These are phyloP conservation scores for Alternaria ethzedia DNA, from an alignment of 2,329 filamentous ascomycete species.

Conservation along the genomic window DNA sequence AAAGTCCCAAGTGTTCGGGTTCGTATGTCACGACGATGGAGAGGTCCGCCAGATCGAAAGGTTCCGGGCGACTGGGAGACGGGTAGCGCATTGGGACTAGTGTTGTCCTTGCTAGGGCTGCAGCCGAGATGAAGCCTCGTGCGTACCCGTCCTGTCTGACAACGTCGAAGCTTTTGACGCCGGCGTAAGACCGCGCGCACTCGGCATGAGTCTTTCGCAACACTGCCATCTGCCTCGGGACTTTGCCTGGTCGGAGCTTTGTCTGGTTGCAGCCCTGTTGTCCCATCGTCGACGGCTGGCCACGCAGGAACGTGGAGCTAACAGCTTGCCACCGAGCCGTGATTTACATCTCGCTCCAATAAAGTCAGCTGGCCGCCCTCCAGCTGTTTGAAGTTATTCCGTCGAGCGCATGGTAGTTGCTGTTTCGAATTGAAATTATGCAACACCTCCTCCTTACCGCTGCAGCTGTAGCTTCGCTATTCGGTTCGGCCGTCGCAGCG, in stretches of 20 bases:
- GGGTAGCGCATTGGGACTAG: background rate
- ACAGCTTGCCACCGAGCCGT: conserved; percentile 4
- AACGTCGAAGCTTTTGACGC: background rate
- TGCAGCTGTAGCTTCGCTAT: conserved; percentile 16
- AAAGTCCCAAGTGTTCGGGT: background rate
- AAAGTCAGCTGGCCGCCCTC: conserved; percentile 5
- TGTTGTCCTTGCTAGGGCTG: background rate
- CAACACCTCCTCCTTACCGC: conserved; percentile 14
- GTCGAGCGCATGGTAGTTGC: background rate
- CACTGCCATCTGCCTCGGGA: conserved; percentile 1
- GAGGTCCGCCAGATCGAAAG: background rate
- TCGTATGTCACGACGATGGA: background rate
- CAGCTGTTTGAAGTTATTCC: background rate
- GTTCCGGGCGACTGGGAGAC: conserved; percentile 1
- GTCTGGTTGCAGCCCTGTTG: background rate
- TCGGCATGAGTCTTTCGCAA: background rate
- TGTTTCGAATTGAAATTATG: conserved; percentile 20
- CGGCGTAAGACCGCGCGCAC: background rate
- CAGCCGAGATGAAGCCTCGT: conserved; percentile 9
- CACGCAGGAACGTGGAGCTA: conserved; percentile 5
- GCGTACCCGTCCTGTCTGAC: conserved; percentile 4
- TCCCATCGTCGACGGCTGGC: background rate
- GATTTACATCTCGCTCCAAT: conserved; percentile 3
- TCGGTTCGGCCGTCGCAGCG: conserved; percentile 13
- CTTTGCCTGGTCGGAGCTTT: conserved; percentile 4